phyloP scores from a whole-genome alignment of 1,284 basidiomycete genomes.

The Trametes sp. region DNA sequence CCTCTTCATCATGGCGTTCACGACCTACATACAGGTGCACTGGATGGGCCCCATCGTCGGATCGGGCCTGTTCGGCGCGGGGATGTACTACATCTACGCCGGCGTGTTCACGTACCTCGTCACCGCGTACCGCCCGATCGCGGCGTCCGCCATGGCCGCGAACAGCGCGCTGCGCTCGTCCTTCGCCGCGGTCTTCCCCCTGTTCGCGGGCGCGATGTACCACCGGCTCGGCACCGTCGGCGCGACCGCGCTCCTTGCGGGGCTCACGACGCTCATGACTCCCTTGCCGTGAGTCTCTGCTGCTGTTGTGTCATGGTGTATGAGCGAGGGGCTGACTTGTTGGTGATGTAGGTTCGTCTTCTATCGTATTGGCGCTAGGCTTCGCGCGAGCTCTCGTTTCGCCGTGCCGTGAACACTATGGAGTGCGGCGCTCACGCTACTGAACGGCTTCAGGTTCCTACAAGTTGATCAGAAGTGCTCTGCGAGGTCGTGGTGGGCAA shows the following conservation, averaged over 20 bases:
- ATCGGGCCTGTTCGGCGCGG: slow-evolving; percentile 65
- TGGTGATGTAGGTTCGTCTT: slow-evolving; percentile 45
- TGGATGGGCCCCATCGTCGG: slow-evolving; percentile 79
- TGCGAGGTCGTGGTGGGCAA: not conserved
- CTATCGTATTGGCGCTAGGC: slow-evolving; percentile 48
- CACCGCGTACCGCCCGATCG: slow-evolving; percentile 78
- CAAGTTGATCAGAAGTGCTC: not conserved
- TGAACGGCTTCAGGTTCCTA: not conserved
- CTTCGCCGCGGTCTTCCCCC: slow-evolving; percentile 77
- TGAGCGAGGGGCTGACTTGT: not conserved
- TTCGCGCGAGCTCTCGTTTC: slow-evolving; percentile 49
- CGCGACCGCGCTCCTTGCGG: slow-evolving; percentile 76
- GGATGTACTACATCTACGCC: slow-evolving; percentile 68
- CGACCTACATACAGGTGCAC: slow-evolving; percentile 68
- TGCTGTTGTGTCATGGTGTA: slow-evolving; percentile 60
- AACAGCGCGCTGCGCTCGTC: slow-evolving; percentile 72
- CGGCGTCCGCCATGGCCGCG: slow-evolving; percentile 79
- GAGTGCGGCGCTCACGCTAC: not conserved
- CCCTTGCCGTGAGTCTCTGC: slow-evolving; percentile 78
- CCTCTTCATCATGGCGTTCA: slow-evolving; percentile 75
- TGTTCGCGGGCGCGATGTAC: slow-evolving; percentile 71
- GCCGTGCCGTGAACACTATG: slow-evolving; percentile 19
- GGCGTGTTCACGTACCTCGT: slow-evolving; percentile 77
- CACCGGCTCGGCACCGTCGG: slow-evolving; percentile 72
- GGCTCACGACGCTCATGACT: slow-evolving; percentile 69